Evolutionary conservation across 176 grass and related monocot species (phyloP).

Genomic region (Aegilops speltoides): DNA sequence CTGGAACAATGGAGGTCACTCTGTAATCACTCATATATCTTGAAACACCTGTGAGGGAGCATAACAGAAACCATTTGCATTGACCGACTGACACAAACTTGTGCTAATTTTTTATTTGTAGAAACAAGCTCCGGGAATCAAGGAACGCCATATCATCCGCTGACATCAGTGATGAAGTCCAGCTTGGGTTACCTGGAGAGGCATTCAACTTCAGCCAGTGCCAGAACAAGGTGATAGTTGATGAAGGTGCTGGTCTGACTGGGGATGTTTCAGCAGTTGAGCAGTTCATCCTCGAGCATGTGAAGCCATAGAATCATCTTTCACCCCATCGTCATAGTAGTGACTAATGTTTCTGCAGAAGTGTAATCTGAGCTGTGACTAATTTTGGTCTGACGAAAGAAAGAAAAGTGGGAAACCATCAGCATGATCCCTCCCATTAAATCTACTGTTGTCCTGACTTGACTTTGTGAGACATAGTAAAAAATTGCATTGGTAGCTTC

Average conservation of each 20-base stretch:
- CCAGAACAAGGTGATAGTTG: conserved; percentile 71
- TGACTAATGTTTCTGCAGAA: not conserved
- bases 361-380: not conserved
- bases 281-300: conserved; percentile 70
- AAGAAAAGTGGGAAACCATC: not conserved
- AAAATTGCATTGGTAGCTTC: not conserved
- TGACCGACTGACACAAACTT: not conserved
- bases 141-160: conserved; percentile 82
- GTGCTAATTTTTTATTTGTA: conserved; percentile 17
- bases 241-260: conserved; percentile 63
- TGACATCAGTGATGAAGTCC: conserved; percentile 69
- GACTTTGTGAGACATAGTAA: not conserved
- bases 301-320: conserved; percentile 19
- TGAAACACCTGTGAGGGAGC: not conserved
- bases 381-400: not conserved
- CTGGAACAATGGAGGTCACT: no score
- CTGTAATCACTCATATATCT: not conserved
- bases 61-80: not conserved
- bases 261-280: conserved; percentile 54
- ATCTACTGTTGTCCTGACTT: not conserved
- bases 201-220: conserved; percentile 73
- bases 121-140: conserved; percentile 84
- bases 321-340: not conserved
- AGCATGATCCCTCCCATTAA: not conserved
- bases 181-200: conserved; percentile 65